Evolutionary conservation across 1,284 basidiomycete genomes (phyloP), one percentile per base, ranked within the genome.

Genomic region (Leccinum solheimii): DNA sequence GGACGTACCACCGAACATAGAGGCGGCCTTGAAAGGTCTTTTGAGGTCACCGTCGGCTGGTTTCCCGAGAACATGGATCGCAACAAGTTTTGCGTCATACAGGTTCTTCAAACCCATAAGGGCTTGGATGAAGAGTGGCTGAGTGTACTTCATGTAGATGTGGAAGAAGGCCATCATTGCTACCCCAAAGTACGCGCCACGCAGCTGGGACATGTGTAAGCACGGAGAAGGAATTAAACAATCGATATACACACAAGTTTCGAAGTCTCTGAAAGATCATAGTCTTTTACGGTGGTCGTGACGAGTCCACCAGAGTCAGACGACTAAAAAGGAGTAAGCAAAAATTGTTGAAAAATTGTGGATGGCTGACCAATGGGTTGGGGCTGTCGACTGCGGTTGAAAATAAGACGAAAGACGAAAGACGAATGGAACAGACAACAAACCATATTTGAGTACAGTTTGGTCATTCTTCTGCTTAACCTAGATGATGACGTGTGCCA

Each of bases 391-490:
- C 88, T 90, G 11, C 30, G 16, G 59, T 8, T 58, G 40, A 3
- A 62, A 26, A 26, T 43, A 56, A 64, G 40, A 51, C 58, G 5
- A 21, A 7, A 13, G 23, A n/a, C 48, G 26, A 13, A 21, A 49
- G 14, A 34, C 32, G 9, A 21, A 59, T n/a, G 34, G 32, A 51
- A 13, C n/a, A 36, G 27, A 10, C 1, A 26, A 80, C 85, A 57
- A 50, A 88, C 88, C 89, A 76, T 97, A 98, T 84, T 98, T 98
- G 70, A 98, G 82, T 40, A 97, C 93, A 3, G 94, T 95, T 75
- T 92, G 85, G 78, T 98, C 97, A 74, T 98, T 98, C 85, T 95
- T 96, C 70, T 84, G 81, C 83, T 94, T 95, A 78, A 98, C 87
- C 92, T 95, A 68, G 34, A 56, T 57, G 67, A 60, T 59, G 57